Conservation (phyloP, 257 asterid species). For the Gentiana dahurica region DNA sequence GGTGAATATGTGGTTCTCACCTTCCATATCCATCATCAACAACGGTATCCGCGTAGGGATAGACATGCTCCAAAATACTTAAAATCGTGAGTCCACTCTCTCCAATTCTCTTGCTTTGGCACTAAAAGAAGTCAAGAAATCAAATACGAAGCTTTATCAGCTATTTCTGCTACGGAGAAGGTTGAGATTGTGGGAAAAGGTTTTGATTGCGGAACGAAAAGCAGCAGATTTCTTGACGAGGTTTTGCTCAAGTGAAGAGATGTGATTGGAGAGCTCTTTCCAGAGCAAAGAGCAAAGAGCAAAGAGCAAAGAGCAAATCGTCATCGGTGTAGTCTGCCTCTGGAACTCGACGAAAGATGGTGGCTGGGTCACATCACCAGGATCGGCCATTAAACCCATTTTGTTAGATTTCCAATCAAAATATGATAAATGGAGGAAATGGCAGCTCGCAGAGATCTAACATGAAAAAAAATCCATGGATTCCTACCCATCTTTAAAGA, state of each 20-base stretch:
- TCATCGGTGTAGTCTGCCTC: constrained; percentile 93
- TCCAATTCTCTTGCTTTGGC: too few relatives aligned
- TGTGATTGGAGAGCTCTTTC: constrained; percentile 97
- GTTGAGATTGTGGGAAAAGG: constrained; percentile 6
- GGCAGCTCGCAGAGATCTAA: neutral
- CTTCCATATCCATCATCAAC: constrained; percentile 10
- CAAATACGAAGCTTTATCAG: too few relatives aligned
- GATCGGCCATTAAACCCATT: constrained; percentile 94
- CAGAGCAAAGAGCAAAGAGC: constrained; percentile 81
- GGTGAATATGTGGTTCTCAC: constrained; percentile 4
- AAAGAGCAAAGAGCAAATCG: constrained; percentile 51
- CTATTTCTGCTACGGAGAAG: too few relatives aligned
- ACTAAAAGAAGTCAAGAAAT: too few relatives aligned
- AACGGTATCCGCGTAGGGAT: too few relatives aligned
- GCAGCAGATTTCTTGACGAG: constrained; percentile 58
- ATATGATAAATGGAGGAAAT: constrained; percentile 4
- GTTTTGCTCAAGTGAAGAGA: constrained; percentile 77
- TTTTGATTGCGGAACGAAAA: constrained; percentile 39
- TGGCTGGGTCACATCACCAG: constrained; percentile 56
- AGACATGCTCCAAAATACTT: too few relatives aligned
- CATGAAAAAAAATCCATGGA: too few relatives aligned
- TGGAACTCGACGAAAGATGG: constrained; percentile 77
- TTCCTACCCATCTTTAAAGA: too few relatives aligned
- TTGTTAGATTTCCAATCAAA: neutral
- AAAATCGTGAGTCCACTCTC: too few relatives aligned